A percentile compares a stretch with the other conserved stretches of the same genome.
Conservation (phyloP, 1,284 basidiomycete species). For the Coniferiporia sulphurascens region DNA sequence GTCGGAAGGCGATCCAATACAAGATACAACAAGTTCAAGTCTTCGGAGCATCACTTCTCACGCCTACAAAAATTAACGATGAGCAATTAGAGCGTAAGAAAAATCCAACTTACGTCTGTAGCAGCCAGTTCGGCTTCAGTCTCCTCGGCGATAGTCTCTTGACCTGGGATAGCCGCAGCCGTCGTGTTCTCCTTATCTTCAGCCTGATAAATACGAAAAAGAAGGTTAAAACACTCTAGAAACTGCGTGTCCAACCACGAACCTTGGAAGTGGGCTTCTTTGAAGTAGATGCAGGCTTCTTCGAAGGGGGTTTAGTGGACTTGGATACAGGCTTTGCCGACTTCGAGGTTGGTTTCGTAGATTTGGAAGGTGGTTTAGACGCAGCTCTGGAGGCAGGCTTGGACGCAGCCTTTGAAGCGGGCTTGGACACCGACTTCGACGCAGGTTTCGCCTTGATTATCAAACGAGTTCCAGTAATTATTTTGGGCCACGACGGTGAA, state of each 20-base stretch:
- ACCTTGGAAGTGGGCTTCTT: slow-evolving; percentile 42
- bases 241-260: slow-evolving; percentile 16
- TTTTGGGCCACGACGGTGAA: no score
- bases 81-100: background rate
- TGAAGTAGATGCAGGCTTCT: slow-evolving; percentile 36
- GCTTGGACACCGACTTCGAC: slow-evolving; percentile 27
- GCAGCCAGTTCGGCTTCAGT: slow-evolving; percentile 42
- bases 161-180: slow-evolving; percentile 22
- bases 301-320: slow-evolving; percentile 30
- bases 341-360: slow-evolving; percentile 32
- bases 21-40: slow-evolving; percentile 8
- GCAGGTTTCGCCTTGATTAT: slow-evolving; percentile 12
- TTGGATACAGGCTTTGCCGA: slow-evolving; percentile 33
- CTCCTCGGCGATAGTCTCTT: slow-evolving; percentile 49
- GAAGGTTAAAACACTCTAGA: background rate
- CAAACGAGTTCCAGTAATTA: slow-evolving; percentile 18
- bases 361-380: slow-evolving; percentile 31
- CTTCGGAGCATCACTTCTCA: background rate
- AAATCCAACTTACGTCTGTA: background rate
- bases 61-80: background rate
- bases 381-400: slow-evolving; percentile 6
- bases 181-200: slow-evolving; percentile 33
- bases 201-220: slow-evolving; percentile 29
- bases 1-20: slow-evolving; percentile 5
- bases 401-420: slow-evolving; percentile 19